Evolutionary conservation across 331 rosid species (phyloP).

Genomic region (Stylosanthes scabra): DNA sequence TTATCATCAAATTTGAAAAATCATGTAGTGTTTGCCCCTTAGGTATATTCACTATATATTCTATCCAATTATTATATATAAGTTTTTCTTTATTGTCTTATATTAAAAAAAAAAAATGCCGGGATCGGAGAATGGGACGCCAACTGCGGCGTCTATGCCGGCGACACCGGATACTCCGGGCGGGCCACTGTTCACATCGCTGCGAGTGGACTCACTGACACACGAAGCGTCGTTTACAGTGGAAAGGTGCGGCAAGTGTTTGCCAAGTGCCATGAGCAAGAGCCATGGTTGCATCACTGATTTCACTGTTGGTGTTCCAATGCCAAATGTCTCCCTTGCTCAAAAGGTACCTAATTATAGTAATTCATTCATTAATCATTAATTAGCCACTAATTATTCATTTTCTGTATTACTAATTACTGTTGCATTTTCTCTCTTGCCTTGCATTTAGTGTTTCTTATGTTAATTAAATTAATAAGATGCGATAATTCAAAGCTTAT

Average conservation of each 20-base stretch:
- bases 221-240: constrained; percentile 62
- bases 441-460: too few relatives aligned
- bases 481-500: too few relatives aligned
- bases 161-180: constrained; percentile 90
- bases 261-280: constrained; percentile 50
- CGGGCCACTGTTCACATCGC: constrained; percentile 70
- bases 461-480: too few relatives aligned
- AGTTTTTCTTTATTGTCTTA: not conserved
- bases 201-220: constrained; percentile 72
- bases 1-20: constrained; percentile 20
- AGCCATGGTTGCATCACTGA: constrained; percentile 69
- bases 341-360: constrained; percentile 67
- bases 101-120: constrained; percentile 44
- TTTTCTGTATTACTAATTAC: too few relatives aligned
- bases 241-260: constrained; percentile 69
- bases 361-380: too few relatives aligned
- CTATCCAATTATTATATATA: not conserved
- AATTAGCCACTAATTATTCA: too few relatives aligned
- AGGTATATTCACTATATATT: not conserved
- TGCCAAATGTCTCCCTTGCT: constrained; percentile 70
- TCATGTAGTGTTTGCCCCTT: constrained; percentile 42
- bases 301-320: constrained; percentile 49
- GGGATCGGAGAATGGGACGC: constrained; percentile 69
- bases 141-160: constrained; percentile 68
- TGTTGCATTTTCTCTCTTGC: too few relatives aligned